Percentiles rank a stretch among this genome's conserved stretches.
phyloP scores from a whole-genome alignment of 208 protist species.

The Zelonia costaricensis region DNA sequence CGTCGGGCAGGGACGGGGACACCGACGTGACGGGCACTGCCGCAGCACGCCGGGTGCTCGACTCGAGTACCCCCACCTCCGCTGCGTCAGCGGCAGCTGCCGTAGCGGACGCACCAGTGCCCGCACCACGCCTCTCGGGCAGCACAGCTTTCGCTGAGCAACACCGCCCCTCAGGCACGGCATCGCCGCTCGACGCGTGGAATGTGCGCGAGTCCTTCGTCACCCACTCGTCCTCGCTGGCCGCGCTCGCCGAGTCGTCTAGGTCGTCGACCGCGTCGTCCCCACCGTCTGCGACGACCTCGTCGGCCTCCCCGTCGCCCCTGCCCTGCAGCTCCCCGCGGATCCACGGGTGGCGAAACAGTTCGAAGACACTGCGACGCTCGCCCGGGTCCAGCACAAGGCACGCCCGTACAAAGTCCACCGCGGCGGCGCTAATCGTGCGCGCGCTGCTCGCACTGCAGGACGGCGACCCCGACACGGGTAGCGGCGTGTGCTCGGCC shows the following conservation, averaged over 20 bases:
- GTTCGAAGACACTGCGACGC: constrained; percentile 52
- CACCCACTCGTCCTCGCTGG: no score
- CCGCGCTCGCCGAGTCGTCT: no score
- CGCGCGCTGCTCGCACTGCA: not conserved
- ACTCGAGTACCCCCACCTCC: no score
- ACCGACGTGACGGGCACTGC: not conserved
- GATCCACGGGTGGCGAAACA: constrained; percentile 66
- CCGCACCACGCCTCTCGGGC: no score
- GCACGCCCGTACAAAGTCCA: constrained; percentile 66
- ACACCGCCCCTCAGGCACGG: no score
- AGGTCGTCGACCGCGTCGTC: not conserved
- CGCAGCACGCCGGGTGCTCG: not conserved
- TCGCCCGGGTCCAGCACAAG: constrained; percentile 35
- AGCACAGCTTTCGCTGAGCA: no score
- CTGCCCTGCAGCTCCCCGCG: constrained; percentile 11
- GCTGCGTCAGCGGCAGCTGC: no score
- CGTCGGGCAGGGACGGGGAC: not conserved
- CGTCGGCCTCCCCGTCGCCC: no score
- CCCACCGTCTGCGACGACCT: not conserved
- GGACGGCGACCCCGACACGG: no score
- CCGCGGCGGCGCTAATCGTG: constrained; percentile 39
- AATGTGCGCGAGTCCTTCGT: no score
- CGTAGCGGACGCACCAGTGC: no score
- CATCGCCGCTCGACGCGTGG: no score
- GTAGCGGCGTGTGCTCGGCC: constrained; percentile 9